Conservation (phyloP, 441 rosid species). For the Erodium trifolium region DNA sequence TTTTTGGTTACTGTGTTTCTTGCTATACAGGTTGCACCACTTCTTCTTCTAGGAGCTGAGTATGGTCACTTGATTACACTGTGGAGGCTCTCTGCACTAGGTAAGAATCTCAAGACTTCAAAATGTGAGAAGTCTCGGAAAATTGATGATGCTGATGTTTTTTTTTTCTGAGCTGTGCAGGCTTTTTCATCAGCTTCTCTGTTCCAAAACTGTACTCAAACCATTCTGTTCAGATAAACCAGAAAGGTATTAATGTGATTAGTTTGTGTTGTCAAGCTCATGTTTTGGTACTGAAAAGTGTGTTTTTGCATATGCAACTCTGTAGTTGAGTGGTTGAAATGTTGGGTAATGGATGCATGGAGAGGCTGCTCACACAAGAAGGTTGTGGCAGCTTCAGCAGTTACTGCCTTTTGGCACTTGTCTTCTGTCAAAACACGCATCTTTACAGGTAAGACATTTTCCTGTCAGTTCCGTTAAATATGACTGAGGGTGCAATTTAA, state of each 20-base stretch:
- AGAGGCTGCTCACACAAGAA: constrained; percentile 78
- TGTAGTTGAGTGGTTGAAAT: constrained; percentile 16
- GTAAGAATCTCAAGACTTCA: constrained; percentile 24
- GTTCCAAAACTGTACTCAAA: constrained; percentile 57
- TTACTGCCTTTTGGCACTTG: constrained; percentile 79
- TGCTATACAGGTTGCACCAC: constrained; percentile 58
- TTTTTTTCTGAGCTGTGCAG: constrained; percentile 30
- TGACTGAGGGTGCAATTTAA: too few species aligned
- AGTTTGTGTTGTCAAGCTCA: too few species aligned
- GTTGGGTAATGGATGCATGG: constrained; percentile 53
- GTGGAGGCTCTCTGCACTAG: constrained; percentile 64
- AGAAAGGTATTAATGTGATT: constrained; percentile 35
- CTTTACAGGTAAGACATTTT: constrained; percentile 41
- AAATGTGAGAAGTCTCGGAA: too few species aligned
- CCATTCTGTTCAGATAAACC: constrained; percentile 48
- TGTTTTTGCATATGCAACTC: too few species aligned
- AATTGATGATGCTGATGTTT: too few species aligned
- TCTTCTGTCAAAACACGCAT: constrained; percentile 66
- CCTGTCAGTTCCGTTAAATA: too few species aligned
- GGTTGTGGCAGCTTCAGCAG: constrained; percentile 63
- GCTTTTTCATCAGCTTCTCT: constrained; percentile 73
- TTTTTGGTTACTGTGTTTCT: constrained; percentile 12
- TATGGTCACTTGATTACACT: constrained; percentile 72
- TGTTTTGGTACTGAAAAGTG: too few species aligned
- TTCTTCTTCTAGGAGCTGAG: constrained; percentile 78